Base-by-base conservation (phyloP, 2,329 filamentous ascomycete species). In the Cryoendolithus antarcticus region DNA sequence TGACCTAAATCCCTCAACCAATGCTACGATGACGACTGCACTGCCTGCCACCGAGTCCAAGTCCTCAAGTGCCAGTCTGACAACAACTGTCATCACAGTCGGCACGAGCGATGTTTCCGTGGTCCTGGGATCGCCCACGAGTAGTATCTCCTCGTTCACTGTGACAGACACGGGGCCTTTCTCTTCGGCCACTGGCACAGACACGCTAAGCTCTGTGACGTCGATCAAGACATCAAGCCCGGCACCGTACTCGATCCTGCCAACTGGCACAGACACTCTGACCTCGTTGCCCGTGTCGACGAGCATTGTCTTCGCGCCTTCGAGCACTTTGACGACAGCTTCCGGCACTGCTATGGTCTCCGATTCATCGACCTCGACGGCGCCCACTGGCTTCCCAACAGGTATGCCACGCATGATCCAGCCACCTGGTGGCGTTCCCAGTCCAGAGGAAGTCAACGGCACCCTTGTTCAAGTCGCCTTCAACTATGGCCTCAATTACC, bases 401-500 rank as follows among this genome's bases (percentile, higher is more conserved):
- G 67, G 69, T 29, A 69, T 93, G 42, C 86, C 86, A 12, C 76
- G 75, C 52, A 73, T 83, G 32, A 88, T 95, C 48, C 74, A 78
- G 21, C 85, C 86, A 6, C 73, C 76, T 31, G 69, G 72, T 40
- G 72, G 73, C 24, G 69, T 72, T 35, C 66, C 69, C 12, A 19
- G 15, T 19, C 3, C 15, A 19, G 15, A 19, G 15, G 82, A 84
- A 0, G 62, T 69, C 3, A 82, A 83, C 49, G 35, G 35, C 27
- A 77, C 74, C 1, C 62, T 83, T 50, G 80, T 94, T 49, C 86
- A 94, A 57, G 72, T 96, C 46, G 91, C 83, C 28, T 95, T 96
- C 71, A 67, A 75, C 38, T 81, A 77, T 54, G 73, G 75, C 1
- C 71, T 93, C 50, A 89, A 93, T 64, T 98, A 91, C 60, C 65